Conservation (phyloP, 331 rosid genomes). For the Ulmus americana region DNA sequence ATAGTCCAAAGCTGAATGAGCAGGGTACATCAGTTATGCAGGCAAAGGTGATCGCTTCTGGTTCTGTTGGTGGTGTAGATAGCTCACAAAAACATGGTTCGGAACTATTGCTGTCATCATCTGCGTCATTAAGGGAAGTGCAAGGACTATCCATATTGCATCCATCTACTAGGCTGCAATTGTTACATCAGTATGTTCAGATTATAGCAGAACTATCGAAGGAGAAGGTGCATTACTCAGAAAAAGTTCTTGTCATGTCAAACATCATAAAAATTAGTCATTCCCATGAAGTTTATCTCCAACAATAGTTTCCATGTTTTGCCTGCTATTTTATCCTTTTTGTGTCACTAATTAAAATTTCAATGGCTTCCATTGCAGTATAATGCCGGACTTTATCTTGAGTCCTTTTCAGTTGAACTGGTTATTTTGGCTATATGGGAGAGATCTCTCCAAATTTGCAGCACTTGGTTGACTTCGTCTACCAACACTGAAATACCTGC, state of each 20-base stretch:
- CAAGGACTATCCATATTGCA: slow-evolving; percentile 49
- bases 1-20: slow-evolving; percentile 33
- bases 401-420: slow-evolving; percentile 71
- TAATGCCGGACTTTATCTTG: slow-evolving; percentile 44
- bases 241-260: background rate
- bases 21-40: slow-evolving; percentile 28
- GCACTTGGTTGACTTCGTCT: slow-evolving; percentile 44
- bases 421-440: slow-evolving; percentile 90
- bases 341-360: background rate
- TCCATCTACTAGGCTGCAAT: slow-evolving; percentile 55
- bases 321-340: background rate
- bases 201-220: slow-evolving; percentile 58
- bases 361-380: slow-evolving; percentile 48
- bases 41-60: slow-evolving; percentile 27
- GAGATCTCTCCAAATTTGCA: slow-evolving; percentile 53
- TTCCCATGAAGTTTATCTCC: background rate
- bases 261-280: background rate
- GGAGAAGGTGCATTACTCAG: slow-evolving; percentile 45
- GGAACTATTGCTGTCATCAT: slow-evolving; percentile 27
- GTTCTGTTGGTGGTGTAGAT: slow-evolving; percentile 27
- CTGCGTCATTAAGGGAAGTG: slow-evolving; percentile 41
- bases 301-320: background rate
- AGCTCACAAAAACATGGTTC: slow-evolving; percentile 26
- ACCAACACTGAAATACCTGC: slow-evolving; percentile 26
- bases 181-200: slow-evolving; percentile 55